Conservation (phyloP, 495 filamentous ascomycete genomes). For the Penicillium alfredii region DNA sequence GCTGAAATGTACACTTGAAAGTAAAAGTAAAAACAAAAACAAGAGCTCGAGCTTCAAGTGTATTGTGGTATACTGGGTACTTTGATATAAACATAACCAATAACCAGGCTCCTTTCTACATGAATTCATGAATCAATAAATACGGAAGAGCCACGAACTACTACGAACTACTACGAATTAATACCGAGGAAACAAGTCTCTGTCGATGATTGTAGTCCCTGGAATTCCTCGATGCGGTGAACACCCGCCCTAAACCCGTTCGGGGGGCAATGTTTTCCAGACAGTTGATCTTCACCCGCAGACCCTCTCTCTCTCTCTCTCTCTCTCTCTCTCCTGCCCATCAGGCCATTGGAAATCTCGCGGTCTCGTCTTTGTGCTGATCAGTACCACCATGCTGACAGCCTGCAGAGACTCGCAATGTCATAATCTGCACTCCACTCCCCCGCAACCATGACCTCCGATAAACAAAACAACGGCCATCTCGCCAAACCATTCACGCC, state of each 20-base stretch:
- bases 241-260: slow-evolving; percentile 23
- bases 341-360: slow-evolving; percentile 7
- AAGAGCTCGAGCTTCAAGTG: too few species aligned
- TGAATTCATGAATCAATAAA: too few species aligned
- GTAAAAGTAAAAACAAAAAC: neutral
- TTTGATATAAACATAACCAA: too few species aligned
- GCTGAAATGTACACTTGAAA: slow-evolving; percentile 11
- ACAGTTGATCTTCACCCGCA: slow-evolving; percentile 10
- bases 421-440: slow-evolving; percentile 31
- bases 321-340: slow-evolving; percentile 3
- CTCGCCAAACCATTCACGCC: slow-evolving; percentile 46
- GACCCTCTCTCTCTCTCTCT: slow-evolving; percentile 6
- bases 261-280: slow-evolving; percentile 19
- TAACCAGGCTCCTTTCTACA: too few species aligned
- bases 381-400: slow-evolving; percentile 37
- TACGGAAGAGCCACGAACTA: too few species aligned
- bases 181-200: too few species aligned
- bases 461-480: slow-evolving; percentile 48
- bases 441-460: slow-evolving; percentile 45
- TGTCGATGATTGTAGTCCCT: too few species aligned
- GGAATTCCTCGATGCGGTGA: slow-evolving; percentile 29
- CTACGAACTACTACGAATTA: too few species aligned
- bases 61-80: too few species aligned
- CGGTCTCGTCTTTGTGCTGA: slow-evolving; percentile 6
- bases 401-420: slow-evolving; percentile 34